Evolutionary conservation across 2,329 filamentous ascomycete species (phyloP), one percentile per base, ranked within the genome.

Genomic region (Scopulariopsis brevicaulis): DNA sequence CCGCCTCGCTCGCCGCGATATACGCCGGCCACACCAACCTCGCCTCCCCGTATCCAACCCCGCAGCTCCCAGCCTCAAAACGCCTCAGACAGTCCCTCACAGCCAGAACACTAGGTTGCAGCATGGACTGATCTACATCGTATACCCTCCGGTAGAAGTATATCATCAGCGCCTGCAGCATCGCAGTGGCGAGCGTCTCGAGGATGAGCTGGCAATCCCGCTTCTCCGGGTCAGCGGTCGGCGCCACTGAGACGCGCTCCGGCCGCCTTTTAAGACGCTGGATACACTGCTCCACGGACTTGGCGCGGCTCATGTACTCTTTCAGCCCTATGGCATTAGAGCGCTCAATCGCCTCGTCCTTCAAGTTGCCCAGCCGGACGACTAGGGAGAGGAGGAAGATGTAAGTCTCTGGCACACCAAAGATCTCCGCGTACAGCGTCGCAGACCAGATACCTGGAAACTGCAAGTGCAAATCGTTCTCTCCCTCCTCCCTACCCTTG

Each of bases 371-470:
- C 1, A 74, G 66, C 14, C 72, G 66, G 24, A 72, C 69, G 8
- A 71, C 61, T 18, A 66, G 65, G 0, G 71, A 72, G 12, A 71
- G 61, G 2, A 71, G 61, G 18, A 68, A 61, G 2, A 74, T 32
- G 55, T 65, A 69, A 1, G 64, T 58, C 58, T 74, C 72, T 0
- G 71, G 71, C 15, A 74, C 63, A 1, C 71, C 72, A 56, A 71
- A 74, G 25, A 74, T 72, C 57, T 74, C 69, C 0, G 71, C 71
- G 51, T 74, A 74, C 6, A 74, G 65, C 1, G 71, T 73, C 1
- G 65, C 64, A 2, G 68, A 62, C 64, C 68, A 74, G 2, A 65
- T 59, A 2, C 72, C 72, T 1, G 70, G 70, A 1, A 64, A 56
- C 53, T 71, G 66, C 10, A 73, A 65, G 51, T 72, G 71, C 1